Percentiles rank a stretch among this genome's conserved stretches.
Conservation (phyloP, 768 basidiomycete genomes). For the Panaeolus cyanescens region DNA sequence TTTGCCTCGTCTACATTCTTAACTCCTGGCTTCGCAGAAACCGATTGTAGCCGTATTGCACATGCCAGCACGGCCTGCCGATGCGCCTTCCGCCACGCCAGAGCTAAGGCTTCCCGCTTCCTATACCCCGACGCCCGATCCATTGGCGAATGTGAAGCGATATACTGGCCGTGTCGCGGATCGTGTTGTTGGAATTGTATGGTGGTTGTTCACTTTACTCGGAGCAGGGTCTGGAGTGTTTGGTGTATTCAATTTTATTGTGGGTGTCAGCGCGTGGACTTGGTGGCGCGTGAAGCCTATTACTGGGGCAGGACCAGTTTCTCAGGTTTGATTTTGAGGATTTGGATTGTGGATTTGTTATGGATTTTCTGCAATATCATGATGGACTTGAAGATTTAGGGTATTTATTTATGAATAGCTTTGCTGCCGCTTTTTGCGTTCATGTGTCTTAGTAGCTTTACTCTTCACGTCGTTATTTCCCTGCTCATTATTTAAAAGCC, state of each 20-base stretch:
- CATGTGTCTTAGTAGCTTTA: too few species aligned
- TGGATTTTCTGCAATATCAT: neutral
- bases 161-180: constrained; percentile 70
- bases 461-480: too few species aligned
- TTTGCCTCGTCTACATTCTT: neutral
- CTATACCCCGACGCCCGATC: constrained; percentile 58
- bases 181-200: constrained; percentile 73
- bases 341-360: neutral
- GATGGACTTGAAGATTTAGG: too few species aligned
- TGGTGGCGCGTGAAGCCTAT: constrained; percentile 49
- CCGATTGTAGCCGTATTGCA: constrained; percentile 78
- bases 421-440: too few species aligned
- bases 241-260: constrained; percentile 70
- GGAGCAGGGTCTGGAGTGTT: constrained; percentile 77
- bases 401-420: too few species aligned
- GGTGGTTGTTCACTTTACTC: constrained; percentile 74
- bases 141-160: constrained; percentile 54
- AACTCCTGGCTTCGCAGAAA: constrained; percentile 53
- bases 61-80: constrained; percentile 46
- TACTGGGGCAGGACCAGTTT: constrained; percentile 6
- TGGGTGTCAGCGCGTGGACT: constrained; percentile 67
- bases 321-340: neutral
- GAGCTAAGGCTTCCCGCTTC: constrained; percentile 49
- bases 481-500: too few species aligned
- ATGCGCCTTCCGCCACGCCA: constrained; percentile 35